Percentiles rank a stretch among this genome's conserved stretches.
Conservation (phyloP, 148 eudicot species). For the Persicaria maculosa region DNA sequence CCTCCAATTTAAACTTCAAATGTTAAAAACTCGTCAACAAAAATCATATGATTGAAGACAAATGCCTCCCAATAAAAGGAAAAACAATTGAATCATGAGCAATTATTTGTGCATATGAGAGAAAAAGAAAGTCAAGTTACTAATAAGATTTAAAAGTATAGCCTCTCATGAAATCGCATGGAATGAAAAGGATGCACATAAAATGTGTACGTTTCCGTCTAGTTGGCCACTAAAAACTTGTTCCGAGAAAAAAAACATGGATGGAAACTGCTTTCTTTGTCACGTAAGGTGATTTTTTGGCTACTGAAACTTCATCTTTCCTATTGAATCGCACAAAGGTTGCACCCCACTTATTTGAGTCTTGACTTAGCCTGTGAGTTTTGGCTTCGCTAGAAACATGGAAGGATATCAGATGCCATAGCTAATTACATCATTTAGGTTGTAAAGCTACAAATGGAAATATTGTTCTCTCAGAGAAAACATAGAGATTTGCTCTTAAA, state of each 20-base stretch:
- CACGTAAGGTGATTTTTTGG: conserved; percentile 23
- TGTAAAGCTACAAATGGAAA: background rate
- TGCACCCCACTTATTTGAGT: conserved; percentile 47
- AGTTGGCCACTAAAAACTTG: conserved; percentile 51
- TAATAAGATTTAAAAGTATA: too few species aligned
- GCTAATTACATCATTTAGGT: background rate
- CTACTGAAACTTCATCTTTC: conserved; percentile 24
- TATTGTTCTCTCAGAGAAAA: background rate
- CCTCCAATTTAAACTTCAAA: too few species aligned
- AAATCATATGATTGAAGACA: too few species aligned
- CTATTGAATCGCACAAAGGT: conserved; percentile 51
- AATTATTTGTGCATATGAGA: too few species aligned
- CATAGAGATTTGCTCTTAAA: background rate
- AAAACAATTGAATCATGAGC: too few species aligned
- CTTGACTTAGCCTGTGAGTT: conserved; percentile 61
- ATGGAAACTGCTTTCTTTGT: conserved; percentile 49
- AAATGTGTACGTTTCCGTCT: too few species aligned
- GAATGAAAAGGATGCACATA: too few species aligned
- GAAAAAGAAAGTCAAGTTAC: too few species aligned
- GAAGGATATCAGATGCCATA: conserved; percentile 68
- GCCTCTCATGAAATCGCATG: too few species aligned
- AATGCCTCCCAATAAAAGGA: too few species aligned
- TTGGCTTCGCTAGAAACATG: conserved; percentile 78
- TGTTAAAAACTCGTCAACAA: too few species aligned
- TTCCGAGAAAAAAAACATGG: conserved; percentile 48